Evolutionary conservation across 805 yeast species (phyloP).

Genomic region (Metschnikowia borealis): DNA sequence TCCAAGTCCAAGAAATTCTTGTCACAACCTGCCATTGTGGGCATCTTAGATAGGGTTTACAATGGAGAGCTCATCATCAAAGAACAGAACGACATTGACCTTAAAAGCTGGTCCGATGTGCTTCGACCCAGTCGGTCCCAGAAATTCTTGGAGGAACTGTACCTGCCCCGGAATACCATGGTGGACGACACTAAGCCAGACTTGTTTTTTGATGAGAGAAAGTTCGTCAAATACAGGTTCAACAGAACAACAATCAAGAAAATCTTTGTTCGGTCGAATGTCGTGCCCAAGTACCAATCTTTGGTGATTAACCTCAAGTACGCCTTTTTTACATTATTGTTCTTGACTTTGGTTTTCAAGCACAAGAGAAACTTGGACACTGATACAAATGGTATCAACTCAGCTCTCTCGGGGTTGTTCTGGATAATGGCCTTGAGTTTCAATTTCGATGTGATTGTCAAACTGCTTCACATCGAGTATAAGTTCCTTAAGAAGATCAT

Average conservation of each 20-base stretch:
- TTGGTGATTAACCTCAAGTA: conserved; percentile 36
- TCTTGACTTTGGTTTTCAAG: conserved; percentile 26
- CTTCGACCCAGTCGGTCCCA: conserved; percentile 1
- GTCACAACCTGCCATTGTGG: conserved; percentile 48
- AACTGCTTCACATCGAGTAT: conserved; percentile 42
- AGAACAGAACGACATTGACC: conserved; percentile 25
- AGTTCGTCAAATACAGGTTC: conserved; percentile 29
- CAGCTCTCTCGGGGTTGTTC: conserved; percentile 32
- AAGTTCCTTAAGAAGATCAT: conserved; percentile 44
- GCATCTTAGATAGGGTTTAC: conserved; percentile 47
- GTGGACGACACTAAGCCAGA: conserved; percentile 4
- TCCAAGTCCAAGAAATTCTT: conserved; percentile 50
- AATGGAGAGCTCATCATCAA: conserved; percentile 45
- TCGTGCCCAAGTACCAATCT: conserved; percentile 41
- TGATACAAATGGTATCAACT: not conserved
- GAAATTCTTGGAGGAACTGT: not conserved
- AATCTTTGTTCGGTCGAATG: conserved; percentile 27
- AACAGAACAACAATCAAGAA: conserved; percentile 29
- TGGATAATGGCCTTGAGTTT: conserved; percentile 45
- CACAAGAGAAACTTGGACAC: conserved; percentile 15
- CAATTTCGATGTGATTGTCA: conserved; percentile 44
- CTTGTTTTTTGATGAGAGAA: conserved; percentile 12
- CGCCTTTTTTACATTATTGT: conserved; percentile 27
- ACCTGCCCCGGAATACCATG: not conserved
- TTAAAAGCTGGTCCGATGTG: conserved; percentile 3